Evolutionary conservation across 768 basidiomycete species (phyloP), one percentile per base, ranked within the genome.

Genomic region (Mrakia blollopis): DNA sequence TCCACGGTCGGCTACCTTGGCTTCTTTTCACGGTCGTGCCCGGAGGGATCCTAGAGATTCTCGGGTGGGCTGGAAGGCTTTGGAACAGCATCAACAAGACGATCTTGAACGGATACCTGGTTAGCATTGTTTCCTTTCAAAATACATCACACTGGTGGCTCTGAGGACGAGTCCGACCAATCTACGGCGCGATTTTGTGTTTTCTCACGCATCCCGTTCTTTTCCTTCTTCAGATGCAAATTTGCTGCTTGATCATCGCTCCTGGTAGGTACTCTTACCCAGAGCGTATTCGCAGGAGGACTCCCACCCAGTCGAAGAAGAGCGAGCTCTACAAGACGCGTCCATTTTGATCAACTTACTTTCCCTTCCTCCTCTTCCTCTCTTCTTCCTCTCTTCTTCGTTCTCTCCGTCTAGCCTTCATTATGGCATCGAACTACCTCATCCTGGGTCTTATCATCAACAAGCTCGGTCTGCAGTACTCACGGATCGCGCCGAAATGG

Each of bases 11-110:
- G 1, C 57, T 57, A 85, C n/a, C 21, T 0, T n/a, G n/a, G 41
- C 44, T 30, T 5, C 57, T 57, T 10, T 57, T 57, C 28, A 57
- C 57, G 4, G 28, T 57, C 23, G 82, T 85, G 23, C 79, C 88
- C 0, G 85, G 86, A 61, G 88, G 88, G 13, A 23, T 86, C 0
- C 80, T 86, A 14, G 90, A 90, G 80, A 80, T 87, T 14, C 76
- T 87, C 2, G 89, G 89, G 0, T 90, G 89, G 89, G 79, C 81
- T 10, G 89, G 84, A 1, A 82, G 89, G 28, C 80, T 88, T 5
- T 89, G 87, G 88, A 88, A 87, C 9, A 86, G 83, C 62, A 67
- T 78, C 37, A 80, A 80, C 30, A 72, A 79, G 10, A 28, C 71
- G 28, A 57, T 74, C 44, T 30, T 79, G 4, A 41, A 65, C 3